Conservation (phyloP, 768 basidiomycete species). For the Suillus luteus region DNA sequence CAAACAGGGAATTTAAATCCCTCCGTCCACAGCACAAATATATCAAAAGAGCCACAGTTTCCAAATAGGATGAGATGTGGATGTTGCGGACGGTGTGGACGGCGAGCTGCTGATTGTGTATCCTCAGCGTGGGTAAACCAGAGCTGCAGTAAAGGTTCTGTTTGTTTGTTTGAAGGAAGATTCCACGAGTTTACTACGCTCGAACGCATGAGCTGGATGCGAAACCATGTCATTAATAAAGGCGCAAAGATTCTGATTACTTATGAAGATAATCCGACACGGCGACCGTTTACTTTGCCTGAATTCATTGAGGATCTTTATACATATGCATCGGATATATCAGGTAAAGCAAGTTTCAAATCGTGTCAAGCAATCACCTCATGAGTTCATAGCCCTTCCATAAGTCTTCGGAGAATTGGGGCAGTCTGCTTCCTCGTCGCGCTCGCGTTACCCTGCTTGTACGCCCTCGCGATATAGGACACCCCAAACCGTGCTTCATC, state of each 20-base stretch:
- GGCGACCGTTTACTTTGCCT: not conserved
- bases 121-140: too few relatives aligned
- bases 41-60: too few relatives aligned
- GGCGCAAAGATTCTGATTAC: not conserved
- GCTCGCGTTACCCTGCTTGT: too few relatives aligned
- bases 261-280: not conserved
- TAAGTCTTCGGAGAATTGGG: too few relatives aligned
- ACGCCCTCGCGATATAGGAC: constrained; percentile 14
- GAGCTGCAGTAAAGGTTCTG: not conserved
- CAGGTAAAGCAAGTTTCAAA: not conserved
- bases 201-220: too few relatives aligned
- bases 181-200: not conserved
- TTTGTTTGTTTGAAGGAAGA: not conserved
- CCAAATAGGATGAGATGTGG: too few relatives aligned
- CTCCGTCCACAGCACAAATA: too few relatives aligned
- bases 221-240: not conserved
- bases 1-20: constrained; percentile 6
- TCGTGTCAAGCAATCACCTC: too few relatives aligned
- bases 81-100: too few relatives aligned
- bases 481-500: constrained; percentile 28
- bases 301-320: not conserved
- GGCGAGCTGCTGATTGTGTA: too few relatives aligned
- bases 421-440: too few relatives aligned
- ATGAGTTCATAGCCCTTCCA: too few relatives aligned
- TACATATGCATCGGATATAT: not conserved